Base-by-base conservation (phyloP, 129 eudicot species). In the Ambrosia trifida region DNA sequence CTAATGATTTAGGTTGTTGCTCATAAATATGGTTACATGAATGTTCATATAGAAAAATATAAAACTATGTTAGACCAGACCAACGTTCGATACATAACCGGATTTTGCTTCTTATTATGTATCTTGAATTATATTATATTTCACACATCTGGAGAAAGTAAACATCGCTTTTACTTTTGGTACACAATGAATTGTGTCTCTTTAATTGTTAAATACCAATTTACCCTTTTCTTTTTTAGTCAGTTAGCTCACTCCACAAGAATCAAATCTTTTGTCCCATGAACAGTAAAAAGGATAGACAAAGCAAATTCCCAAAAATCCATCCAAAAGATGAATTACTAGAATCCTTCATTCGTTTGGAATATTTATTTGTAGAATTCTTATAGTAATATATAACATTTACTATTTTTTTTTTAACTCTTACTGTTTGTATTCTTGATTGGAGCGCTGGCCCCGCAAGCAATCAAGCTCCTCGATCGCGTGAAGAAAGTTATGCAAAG, bases 211-310 rank as follows among this genome's bases (percentile, higher is more conserved):
- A 70, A 53, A 36, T 69, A 35, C 24, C 32, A 13, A 7, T 10
- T 16, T 59, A 41, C 58, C 67, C 56, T 72, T 72, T 16, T 30
- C 5, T 47, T 69, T 69, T 36, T 28, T 52, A 43, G 46, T 41
- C 6, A 60, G 54, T 18, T 11, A 60, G 54, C 14, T 31, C 52
- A 73, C 52, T 63, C 40, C 32, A 30, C 53, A 51, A 59, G 90
- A 78, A 88, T 73, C 76, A 88, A 76, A 84, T 85, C 85, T 67
- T 69, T 65, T 76, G 90, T 90, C 79, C 88, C 81, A 83, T 82
- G 83, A 64, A 86, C 86, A 86, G 92, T 83, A 13, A 62, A 80
- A 84, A 80, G 83, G 72, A 78, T 78, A 83, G 66, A 73, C 41
- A 77, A 69, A 69, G 81, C 71, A 77, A 69, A 75, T 46, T 62